Evolutionary conservation across 805 yeast species (phyloP).

Genomic region (Monosporozyma aerobia): DNA sequence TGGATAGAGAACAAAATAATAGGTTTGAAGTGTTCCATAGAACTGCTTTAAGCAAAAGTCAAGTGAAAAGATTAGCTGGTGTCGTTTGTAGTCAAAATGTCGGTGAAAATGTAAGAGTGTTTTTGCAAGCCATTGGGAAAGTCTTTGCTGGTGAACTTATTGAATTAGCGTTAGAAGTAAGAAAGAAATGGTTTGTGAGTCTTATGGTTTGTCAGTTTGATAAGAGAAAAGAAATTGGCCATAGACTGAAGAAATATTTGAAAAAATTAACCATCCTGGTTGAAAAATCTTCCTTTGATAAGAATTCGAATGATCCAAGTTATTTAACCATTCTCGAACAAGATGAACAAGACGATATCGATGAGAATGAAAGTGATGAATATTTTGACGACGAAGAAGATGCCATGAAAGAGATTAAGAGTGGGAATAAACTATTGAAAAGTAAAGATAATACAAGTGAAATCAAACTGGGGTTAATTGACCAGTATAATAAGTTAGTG

Average conservation of each 20-base stretch:
- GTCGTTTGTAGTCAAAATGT: conserved; percentile 72
- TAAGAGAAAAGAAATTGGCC: conserved; percentile 33
- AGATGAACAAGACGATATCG: conserved; percentile 18
- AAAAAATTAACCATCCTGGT: conserved; percentile 28
- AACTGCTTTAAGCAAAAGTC: conserved; percentile 60
- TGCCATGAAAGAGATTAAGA: conserved; percentile 13
- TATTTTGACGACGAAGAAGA: conserved; percentile 26
- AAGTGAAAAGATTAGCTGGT: conserved; percentile 73
- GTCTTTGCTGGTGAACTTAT: conserved; percentile 85
- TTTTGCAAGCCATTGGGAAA: conserved; percentile 79
- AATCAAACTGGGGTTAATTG: conserved; percentile 21
- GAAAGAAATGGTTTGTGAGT: conserved; percentile 42
- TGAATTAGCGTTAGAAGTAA: conserved; percentile 69
- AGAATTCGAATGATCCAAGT: conserved; percentile 4
- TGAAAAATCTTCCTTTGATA: conserved; percentile 19
- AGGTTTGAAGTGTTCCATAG: conserved; percentile 82
- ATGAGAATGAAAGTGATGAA: conserved; percentile 23
- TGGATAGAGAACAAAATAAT: conserved; percentile 76
- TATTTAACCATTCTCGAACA: conserved; percentile 4
- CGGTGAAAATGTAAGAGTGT: conserved; percentile 69
- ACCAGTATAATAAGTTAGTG: conserved; percentile 24
- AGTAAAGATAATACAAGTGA: conserved; percentile 21
- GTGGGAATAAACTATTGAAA: conserved; percentile 19
- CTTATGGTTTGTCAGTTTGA: conserved; percentile 32
- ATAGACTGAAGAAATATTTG: conserved; percentile 29